Percentiles rank a stretch among this genome's conserved stretches.
Conservation (phyloP, 371 early-diverging fungal genomes). For the Mortierella sp. region DNA sequence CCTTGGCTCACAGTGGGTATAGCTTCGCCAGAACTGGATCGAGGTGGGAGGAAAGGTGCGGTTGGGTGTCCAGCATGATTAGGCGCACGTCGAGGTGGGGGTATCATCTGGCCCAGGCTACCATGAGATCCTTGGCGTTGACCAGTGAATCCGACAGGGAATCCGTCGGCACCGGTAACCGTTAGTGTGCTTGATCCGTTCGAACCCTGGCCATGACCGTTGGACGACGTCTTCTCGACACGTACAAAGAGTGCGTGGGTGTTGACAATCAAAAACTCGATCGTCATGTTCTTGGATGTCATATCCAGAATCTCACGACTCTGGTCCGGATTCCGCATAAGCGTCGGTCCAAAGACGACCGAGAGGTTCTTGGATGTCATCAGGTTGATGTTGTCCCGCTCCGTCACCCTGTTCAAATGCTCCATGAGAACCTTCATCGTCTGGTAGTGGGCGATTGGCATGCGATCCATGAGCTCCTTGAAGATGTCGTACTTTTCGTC, state of each 20-base stretch:
- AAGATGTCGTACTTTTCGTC: conserved; percentile 29
- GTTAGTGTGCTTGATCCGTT: conserved; percentile 4
- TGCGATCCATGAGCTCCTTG: conserved; percentile 57
- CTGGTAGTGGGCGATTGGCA: conserved; percentile 70
- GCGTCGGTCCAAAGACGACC: conserved; percentile 94
- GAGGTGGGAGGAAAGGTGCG: conserved; percentile 24
- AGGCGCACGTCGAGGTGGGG: conserved; percentile 28
- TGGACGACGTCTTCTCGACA: conserved; percentile 3
- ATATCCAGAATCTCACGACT: conserved; percentile 83
- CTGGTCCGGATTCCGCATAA: conserved; percentile 80
- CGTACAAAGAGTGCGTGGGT: conserved; percentile 17
- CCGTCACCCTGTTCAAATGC: conserved; percentile 74
- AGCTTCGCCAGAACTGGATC: conserved; percentile 45
- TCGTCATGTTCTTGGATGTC: conserved; percentile 78
- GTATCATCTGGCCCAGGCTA: conserved; percentile 12
- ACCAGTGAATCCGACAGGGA: conserved; percentile 26
- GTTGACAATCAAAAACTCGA: conserved; percentile 72
- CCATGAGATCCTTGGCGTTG: conserved; percentile 34
- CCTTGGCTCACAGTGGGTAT: conserved; percentile 22
- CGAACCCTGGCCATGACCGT: not conserved
- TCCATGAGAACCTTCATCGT: conserved; percentile 73
- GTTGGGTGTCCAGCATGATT: conserved; percentile 1
- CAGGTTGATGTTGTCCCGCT: conserved; percentile 73
- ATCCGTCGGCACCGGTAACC: not conserved
- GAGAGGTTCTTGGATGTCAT: conserved; percentile 93